phyloP scores from a whole-genome alignment of 805 yeast species.

The Yueomyces sp. region DNA sequence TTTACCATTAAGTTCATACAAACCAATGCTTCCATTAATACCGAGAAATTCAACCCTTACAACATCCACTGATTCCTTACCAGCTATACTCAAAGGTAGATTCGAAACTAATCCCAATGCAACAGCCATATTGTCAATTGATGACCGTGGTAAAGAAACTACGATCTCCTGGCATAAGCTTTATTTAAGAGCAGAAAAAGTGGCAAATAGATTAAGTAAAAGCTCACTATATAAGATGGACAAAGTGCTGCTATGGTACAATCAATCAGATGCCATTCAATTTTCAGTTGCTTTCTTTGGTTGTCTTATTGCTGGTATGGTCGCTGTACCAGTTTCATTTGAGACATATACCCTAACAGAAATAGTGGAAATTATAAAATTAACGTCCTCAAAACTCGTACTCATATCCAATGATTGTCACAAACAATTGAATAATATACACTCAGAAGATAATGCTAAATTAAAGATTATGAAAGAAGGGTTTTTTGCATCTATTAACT shows the following conservation, averaged over 20 bases:
- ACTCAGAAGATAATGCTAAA: constrained; percentile 25
- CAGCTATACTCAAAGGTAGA: constrained; percentile 60
- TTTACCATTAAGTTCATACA: constrained; percentile 6
- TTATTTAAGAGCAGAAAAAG: constrained; percentile 68
- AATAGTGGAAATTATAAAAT: constrained; percentile 53
- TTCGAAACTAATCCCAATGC: constrained; percentile 54
- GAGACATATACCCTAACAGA: constrained; percentile 51
- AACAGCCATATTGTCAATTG: constrained; percentile 59
- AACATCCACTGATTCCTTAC: constrained; percentile 43
- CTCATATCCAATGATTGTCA: constrained; percentile 69
- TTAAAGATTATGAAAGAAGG: constrained; percentile 20
- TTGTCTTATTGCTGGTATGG: constrained; percentile 84
- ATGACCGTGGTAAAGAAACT: constrained; percentile 69
- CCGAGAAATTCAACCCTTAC: constrained; percentile 46
- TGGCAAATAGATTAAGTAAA: constrained; percentile 47
- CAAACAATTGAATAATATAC: constrained; percentile 57
- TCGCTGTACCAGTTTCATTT: constrained; percentile 86
- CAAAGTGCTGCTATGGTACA: constrained; percentile 72
- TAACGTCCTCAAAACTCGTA: constrained; percentile 66
- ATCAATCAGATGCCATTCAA: constrained; percentile 72
- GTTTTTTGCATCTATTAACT: constrained; percentile 18
- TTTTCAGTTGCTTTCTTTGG: constrained; percentile 80
- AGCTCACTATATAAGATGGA: constrained; percentile 61
- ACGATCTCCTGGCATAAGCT: constrained; percentile 85
- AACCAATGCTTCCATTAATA: constrained; percentile 23